Evolutionary conservation across 495 filamentous ascomycete genomes (phyloP), one percentile per base, ranked within the genome.

Genomic region (Aspergillus cavernicola): DNA sequence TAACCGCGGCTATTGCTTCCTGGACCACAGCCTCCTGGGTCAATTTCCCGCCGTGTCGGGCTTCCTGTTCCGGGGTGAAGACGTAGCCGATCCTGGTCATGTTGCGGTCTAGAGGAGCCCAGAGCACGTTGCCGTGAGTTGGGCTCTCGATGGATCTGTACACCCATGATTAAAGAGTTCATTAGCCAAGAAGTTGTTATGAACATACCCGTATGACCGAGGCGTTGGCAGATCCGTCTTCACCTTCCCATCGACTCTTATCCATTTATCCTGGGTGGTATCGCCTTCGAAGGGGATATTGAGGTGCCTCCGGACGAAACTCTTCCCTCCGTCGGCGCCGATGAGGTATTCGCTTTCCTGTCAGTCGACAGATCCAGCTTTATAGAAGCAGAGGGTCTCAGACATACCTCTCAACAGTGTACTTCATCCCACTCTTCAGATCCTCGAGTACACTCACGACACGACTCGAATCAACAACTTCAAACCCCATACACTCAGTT

Each of bases 21-120:
- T 61, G 61, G 12, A 71, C 62, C 2, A 61, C 60, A 11, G 55
- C 56, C 0, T 63, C 66, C 46, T 62, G n/a, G 1, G 59, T 62
- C 0, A 68, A 39, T 2, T 56, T 51, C 1, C 63, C 64, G 12
- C 9, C 15, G n/a, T 24, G 20, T 2, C 9, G 72, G 67, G 23
- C 63, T 65, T 52, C 74, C 66, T 16, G 75, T 57, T 36, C 68
- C 71, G 24, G 69, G 66, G 42, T 78, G 40, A 79, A 77, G 0
- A 76, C 74, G 57, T 75, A 84, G n/a, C 80, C 78, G 37, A 82
- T 76, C 4, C 76, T 58, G 1, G 72, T 79, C 2, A 55, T 61
- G 16, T 70, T 74, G 52, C 75, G 78, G 57, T 79, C 77, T 7
- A 78, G 60, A 18, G 69, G 70, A 7, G 69, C 70, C 76, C 75